Evolutionary conservation across 768 basidiomycete genomes (phyloP), one percentile per base, ranked within the genome.

Genomic region (Paxillus involutus): DNA sequence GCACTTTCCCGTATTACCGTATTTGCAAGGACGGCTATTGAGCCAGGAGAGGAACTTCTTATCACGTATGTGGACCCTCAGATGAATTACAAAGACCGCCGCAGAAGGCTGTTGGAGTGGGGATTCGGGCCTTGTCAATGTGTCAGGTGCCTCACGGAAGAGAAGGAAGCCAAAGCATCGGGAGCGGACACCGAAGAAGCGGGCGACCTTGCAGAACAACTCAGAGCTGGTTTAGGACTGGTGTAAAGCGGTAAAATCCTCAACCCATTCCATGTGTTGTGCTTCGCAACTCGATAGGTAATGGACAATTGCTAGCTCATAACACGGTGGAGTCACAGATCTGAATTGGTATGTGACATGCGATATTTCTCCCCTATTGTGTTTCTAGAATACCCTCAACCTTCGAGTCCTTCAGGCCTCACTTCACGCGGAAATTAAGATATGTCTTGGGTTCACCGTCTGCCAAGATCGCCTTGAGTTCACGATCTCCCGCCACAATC

Each of bases 61-160:
- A 82, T 92, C 52, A 84, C 87, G 0, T 95, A 96, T 63, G 89
- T 92, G 44, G 79, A 94, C 63, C 88, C 90, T 0, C 70, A 16
- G 12, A 35, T 35, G n/a, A 37, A 55, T 35, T 57, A 56, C 60
- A 71, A 71, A 21, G 73, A 70, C 46, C 80, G 89, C 14, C 75
- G 81, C 47, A 68, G 71, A 37, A 77, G 79, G 59, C 64, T 92
- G 41, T 68, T 79, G 54, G 84, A 80, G 33, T 92, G 90, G 90
- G 89, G 88, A 3, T 91, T 91, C 59, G 89, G 78, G 2, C 62
- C 74, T 47, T 95, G 94, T 62, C 59, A 55, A 11, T 95, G 94
- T 65, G 72, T 71, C 54, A 76, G 86, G 26, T 96, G 94, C 67
- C 59, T 78, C 11, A 71, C 75, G 45, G 92, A 94, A 67, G 77